Percentiles rank a stretch among this genome's conserved stretches.
phyloP scores from a whole-genome alignment of 352 stramenopile genomes.

The Pythium dissotocum region DNA sequence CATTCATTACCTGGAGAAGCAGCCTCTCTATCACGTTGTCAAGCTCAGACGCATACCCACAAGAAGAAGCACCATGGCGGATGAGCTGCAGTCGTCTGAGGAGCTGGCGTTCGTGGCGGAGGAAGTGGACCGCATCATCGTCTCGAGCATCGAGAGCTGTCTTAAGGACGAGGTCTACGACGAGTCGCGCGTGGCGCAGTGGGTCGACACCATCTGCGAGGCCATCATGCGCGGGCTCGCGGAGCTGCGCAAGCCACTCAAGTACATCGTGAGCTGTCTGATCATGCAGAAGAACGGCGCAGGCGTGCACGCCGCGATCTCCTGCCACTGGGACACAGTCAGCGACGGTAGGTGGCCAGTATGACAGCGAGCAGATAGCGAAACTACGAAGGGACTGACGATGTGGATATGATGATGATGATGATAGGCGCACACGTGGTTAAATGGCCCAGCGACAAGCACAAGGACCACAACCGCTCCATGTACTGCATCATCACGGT shows the following conservation, averaged over 20 bases:
- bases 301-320: slow-evolving; percentile 87
- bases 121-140: slow-evolving; percentile 89
- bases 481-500: slow-evolving; percentile 91
- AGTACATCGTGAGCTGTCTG: slow-evolving; percentile 91
- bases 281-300: slow-evolving; percentile 95
- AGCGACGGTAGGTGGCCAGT: slow-evolving; percentile 69
- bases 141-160: slow-evolving; percentile 76
- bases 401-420: background rate
- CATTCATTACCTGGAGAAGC: background rate
- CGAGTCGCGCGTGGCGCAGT: slow-evolving; percentile 82
- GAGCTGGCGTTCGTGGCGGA: slow-evolving; percentile 91
- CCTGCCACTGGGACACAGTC: slow-evolving; percentile 90
- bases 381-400: background rate
- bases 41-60: background rate
- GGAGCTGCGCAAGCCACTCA: slow-evolving; percentile 91
- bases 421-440: slow-evolving; percentile 67
- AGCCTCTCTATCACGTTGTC: background rate
- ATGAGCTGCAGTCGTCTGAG: slow-evolving; percentile 88
- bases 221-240: slow-evolving; percentile 84
- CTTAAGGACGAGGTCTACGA: slow-evolving; percentile 89
- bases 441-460: slow-evolving; percentile 90
- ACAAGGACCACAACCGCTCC: slow-evolving; percentile 88
- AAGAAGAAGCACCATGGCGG: slow-evolving; percentile 44
- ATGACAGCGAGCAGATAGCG: too few relatives aligned
- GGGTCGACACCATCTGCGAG: slow-evolving; percentile 92